phyloP scores from a whole-genome alignment of 352 stramenopile genomes.

The Phytophthora podocarpi region DNA sequence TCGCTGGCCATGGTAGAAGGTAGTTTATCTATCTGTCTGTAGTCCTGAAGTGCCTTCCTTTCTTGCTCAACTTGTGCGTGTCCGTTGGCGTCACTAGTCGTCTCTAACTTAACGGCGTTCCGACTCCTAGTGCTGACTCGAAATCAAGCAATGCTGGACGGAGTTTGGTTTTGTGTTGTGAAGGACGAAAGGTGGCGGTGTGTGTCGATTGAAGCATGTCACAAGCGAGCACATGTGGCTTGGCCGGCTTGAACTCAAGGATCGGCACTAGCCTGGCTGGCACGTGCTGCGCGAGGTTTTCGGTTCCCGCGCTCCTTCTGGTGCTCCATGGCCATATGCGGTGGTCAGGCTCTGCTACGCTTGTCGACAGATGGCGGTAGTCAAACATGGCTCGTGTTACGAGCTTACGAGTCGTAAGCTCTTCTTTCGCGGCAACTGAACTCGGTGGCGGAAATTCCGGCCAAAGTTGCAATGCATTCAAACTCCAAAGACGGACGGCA shows the following conservation, averaged over 20 bases:
- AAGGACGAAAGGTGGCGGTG: not conserved
- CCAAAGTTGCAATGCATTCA: too few relatives aligned
- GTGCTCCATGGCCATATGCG: slow-evolving; percentile 1
- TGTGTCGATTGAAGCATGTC: slow-evolving; percentile 9
- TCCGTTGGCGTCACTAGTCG: slow-evolving; percentile 20
- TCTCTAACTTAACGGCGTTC: slow-evolving; percentile 1
- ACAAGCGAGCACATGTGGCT: not conserved
- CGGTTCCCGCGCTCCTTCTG: slow-evolving; percentile 24
- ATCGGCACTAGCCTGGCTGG: slow-evolving; percentile 2
- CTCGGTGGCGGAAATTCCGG: slow-evolving; percentile 14
- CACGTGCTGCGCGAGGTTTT: slow-evolving; percentile 15
- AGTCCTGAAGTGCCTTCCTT: too few relatives aligned
- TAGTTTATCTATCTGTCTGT: not conserved
- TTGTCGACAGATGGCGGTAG: slow-evolving; percentile 4
- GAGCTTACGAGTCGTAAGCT: too few relatives aligned
- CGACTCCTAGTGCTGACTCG: slow-evolving; percentile 29
- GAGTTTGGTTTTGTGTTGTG: slow-evolving; percentile 23
- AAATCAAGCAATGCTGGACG: slow-evolving; percentile 1
- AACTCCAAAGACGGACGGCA: not conserved
- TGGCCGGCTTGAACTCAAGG: slow-evolving; percentile 22
- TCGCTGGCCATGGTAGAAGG: slow-evolving; percentile 29
- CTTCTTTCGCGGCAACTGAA: slow-evolving; percentile 26
- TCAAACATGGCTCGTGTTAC: slow-evolving; percentile 6
- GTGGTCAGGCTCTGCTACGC: slow-evolving; percentile 2
- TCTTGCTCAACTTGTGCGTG: too few relatives aligned